phyloP scores from a whole-genome alignment of 2,329 filamentous ascomycete genomes.

The Neurospora crassa region DNA sequence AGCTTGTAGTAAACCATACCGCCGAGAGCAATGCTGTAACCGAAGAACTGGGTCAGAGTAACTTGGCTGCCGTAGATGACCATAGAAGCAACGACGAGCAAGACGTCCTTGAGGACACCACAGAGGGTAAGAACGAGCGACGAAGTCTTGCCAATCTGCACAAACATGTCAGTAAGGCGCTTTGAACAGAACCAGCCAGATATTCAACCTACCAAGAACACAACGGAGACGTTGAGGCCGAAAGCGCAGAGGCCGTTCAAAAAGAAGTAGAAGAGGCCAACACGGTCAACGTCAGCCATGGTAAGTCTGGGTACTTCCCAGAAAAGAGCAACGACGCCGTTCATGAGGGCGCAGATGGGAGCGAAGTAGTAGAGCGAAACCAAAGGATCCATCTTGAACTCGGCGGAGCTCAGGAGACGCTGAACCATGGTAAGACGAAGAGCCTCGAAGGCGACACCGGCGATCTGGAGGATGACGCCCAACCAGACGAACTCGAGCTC shows the following conservation, averaged over 20 bases:
- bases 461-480: constrained; percentile 71
- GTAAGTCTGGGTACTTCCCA: constrained; percentile 63
- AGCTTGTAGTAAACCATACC: constrained; percentile 85
- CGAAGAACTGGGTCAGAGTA: constrained; percentile 68
- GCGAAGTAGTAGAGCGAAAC: constrained; percentile 89
- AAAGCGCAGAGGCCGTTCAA: constrained; percentile 72
- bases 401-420: constrained; percentile 67
- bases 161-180: constrained; percentile 18
- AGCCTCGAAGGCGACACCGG: constrained; percentile 72
- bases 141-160: constrained; percentile 76
- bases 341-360: constrained; percentile 74
- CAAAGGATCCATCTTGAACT: constrained; percentile 88
- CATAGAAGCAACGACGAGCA: constrained; percentile 72
- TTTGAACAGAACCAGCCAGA: not conserved
- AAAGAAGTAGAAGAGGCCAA: constrained; percentile 64
- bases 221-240: constrained; percentile 74
- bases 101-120: constrained; percentile 80
- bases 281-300: constrained; percentile 61
- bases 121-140: constrained; percentile 79
- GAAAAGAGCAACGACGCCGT: constrained; percentile 61
- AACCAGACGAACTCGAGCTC: constrained; percentile 87
- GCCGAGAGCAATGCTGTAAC: constrained; percentile 68
- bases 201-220: constrained; percentile 62
- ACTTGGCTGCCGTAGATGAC: constrained; percentile 72
- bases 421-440: constrained; percentile 78